Percentiles rank a stretch among this genome's conserved stretches.
Evolutionary conservation across 257 asterid genomes (phyloP).

Genomic region (Coffea eugenioides): DNA sequence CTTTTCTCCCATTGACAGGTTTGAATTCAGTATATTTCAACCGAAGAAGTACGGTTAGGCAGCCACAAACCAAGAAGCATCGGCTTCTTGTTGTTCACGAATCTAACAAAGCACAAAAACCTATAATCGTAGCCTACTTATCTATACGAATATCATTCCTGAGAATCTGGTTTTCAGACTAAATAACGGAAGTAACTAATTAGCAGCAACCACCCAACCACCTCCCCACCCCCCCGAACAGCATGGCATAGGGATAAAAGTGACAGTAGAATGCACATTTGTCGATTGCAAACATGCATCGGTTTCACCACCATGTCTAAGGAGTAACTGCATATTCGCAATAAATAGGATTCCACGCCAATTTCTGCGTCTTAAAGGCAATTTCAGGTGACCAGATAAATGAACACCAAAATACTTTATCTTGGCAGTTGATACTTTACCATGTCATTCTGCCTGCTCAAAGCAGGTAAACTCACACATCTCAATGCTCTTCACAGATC

Average conservation of each 20-base stretch:
- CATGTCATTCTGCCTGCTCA: neutral
- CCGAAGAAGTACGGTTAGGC: neutral
- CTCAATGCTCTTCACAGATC: neutral
- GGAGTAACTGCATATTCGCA: neutral
- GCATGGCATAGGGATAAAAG: neutral
- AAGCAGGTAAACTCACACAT: neutral
- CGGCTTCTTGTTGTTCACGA: no score
- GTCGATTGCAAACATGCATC: neutral
- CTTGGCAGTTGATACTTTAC: neutral
- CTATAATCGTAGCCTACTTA: no score
- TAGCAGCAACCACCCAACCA: neutral
- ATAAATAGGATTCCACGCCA: neutral
- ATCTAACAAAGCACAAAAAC: neutral
- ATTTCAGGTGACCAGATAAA: neutral
- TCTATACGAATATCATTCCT: no score
- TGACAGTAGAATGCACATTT: neutral
- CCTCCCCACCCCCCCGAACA: neutral
- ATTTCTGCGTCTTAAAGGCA: neutral
- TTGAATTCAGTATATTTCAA: no score
- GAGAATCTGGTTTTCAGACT: no score
- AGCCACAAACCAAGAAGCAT: neutral
- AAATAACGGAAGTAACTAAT: neutral
- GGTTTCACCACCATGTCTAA: neutral
- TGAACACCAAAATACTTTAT: neutral
- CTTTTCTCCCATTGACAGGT: no score